These are phyloP conservation scores for Trichocladium uniseriatum DNA, from an alignment of 495 filamentous ascomycete species.

Conservation along the genomic window DNA sequence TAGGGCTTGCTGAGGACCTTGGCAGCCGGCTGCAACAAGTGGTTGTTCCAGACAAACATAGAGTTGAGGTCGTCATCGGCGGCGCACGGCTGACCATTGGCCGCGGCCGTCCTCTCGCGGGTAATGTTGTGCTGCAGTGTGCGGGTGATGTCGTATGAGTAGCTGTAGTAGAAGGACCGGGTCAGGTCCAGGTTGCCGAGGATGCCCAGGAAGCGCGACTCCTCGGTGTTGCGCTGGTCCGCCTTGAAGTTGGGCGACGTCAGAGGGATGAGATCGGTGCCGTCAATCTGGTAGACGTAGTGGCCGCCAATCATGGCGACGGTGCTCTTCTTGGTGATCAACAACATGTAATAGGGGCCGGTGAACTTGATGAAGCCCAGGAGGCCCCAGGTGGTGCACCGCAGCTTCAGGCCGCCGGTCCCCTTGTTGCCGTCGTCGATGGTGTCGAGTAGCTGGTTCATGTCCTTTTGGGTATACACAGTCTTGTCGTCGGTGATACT, in stretches of 20 bases:
- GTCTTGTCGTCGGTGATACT: constrained; percentile 88
- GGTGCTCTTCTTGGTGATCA: constrained; percentile 91
- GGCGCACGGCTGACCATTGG: constrained; percentile 49
- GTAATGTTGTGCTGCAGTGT: constrained; percentile 91
- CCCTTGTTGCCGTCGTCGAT: constrained; percentile 94
- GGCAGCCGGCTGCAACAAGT: constrained; percentile 72
- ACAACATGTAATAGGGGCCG: constrained; percentile 91
- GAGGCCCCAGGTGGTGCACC: constrained; percentile 86
- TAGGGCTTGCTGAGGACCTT: constrained; percentile 64
- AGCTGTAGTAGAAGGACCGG: constrained; percentile 94
- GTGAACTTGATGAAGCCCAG: constrained; percentile 94
- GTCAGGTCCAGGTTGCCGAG: constrained; percentile 84
- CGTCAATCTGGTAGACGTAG: constrained; percentile 90
- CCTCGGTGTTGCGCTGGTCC: constrained; percentile 74
- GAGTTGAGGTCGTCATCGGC: constrained; percentile 64
- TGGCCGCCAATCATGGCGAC: constrained; percentile 95
- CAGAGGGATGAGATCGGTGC: constrained; percentile 85
- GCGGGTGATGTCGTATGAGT: constrained; percentile 91
- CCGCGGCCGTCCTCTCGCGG: constrained; percentile 60
- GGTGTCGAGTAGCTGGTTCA: constrained; percentile 82
- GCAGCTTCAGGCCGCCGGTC: constrained; percentile 82
- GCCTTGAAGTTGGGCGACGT: constrained; percentile 61
- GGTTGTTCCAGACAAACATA: constrained; percentile 98
- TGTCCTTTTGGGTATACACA: constrained; percentile 85
- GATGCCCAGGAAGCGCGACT: constrained; percentile 79